Evolutionary conservation across 306 rosid species (phyloP), one percentile per base, ranked within the genome.

Genomic region (Quercus cerris): DNA sequence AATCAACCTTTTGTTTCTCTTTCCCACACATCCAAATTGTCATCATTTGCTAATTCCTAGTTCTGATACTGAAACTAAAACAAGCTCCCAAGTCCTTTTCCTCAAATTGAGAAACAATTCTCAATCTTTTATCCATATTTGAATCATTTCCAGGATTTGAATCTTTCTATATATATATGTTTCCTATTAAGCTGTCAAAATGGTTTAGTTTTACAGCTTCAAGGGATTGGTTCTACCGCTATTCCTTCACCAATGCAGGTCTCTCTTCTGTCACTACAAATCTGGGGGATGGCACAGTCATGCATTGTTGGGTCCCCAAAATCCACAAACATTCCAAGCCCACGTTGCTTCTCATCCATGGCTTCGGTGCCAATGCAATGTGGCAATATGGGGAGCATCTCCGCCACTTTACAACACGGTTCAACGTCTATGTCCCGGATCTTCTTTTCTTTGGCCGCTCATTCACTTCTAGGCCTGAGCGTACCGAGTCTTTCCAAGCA

Each of bases 311-410:
- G 97, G 78, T 89, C 0, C 97, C 97, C 2, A 91, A 89, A 76
- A 19, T 2, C 66, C 84, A 44, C 10, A 78, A 78, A 18, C 81
- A 82, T 1, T 35, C 38, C 44, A 88, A 91, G 7, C 94, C 94
- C 3, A 66, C 71, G 2, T 86, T 93, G 10, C 58, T 93, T 51
- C 88, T 93, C 4, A 54, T 93, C 25, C 97, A 93, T 14, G 97
- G 97, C 11, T 91, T 93, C 25, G 97, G 97, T 10, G 97, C 97
- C 69, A 91, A 88, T 2, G 97, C 97, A 3, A 93, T 87, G 93
- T 93, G 96, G 94, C 97, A 93, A 80, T 91, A 82, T 75, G 87
- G 90, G 7, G 93, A 89, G 4, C 88, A 84, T 75, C 74, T 93
- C 35, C 74, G 81, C 0, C 87, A 84, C 23, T 84, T 93, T 54